Conservation (phyloP, 495 filamentous ascomycete genomes). For the Baudoinia panamericana region DNA sequence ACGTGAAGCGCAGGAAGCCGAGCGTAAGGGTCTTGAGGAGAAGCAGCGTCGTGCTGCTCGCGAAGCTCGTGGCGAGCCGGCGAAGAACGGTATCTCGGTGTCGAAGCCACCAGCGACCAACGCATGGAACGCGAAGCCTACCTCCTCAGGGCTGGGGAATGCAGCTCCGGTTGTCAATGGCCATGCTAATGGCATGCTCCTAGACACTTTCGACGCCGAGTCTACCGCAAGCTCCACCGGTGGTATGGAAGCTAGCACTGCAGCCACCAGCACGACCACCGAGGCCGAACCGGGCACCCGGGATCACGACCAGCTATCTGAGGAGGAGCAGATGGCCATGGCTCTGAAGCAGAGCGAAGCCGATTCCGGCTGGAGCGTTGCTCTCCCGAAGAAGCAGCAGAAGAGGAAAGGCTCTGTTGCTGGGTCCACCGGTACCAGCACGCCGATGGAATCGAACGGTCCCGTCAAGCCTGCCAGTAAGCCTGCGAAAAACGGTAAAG, state of each 20-base stretch:
- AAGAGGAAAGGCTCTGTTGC: constrained; percentile 37
- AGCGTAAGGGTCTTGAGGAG: constrained; percentile 57
- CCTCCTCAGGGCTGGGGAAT: constrained; percentile 25
- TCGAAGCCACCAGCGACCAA: constrained; percentile 45
- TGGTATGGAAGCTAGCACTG: constrained; percentile 23
- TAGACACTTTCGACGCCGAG: constrained; percentile 62
- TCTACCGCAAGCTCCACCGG: constrained; percentile 28
- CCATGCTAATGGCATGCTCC: constrained; percentile 38
- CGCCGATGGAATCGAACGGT: background rate
- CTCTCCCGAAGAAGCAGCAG: constrained; percentile 44
- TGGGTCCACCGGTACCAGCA: constrained; percentile 21
- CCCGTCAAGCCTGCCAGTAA: constrained; percentile 4
- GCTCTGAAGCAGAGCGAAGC: constrained; percentile 22
- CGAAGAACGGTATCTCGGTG: constrained; percentile 55
- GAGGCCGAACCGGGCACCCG: constrained; percentile 2
- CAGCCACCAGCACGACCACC: constrained; percentile 43
- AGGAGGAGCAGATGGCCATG: constrained; percentile 62
- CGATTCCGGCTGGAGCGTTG: constrained; percentile 60
- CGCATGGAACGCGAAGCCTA: constrained; percentile 44
- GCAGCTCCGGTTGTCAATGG: constrained; percentile 18
- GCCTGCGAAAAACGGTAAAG: constrained; percentile 7
- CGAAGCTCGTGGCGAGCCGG: constrained; percentile 59
- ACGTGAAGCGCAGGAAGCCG: constrained; percentile 60
- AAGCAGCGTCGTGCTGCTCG: constrained; percentile 69
- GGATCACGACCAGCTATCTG: constrained; percentile 34